These are phyloP conservation scores for Polyrhizophydium stewartii DNA, from an alignment of 371 early-diverging fungal genomes.

Conservation along the genomic window DNA sequence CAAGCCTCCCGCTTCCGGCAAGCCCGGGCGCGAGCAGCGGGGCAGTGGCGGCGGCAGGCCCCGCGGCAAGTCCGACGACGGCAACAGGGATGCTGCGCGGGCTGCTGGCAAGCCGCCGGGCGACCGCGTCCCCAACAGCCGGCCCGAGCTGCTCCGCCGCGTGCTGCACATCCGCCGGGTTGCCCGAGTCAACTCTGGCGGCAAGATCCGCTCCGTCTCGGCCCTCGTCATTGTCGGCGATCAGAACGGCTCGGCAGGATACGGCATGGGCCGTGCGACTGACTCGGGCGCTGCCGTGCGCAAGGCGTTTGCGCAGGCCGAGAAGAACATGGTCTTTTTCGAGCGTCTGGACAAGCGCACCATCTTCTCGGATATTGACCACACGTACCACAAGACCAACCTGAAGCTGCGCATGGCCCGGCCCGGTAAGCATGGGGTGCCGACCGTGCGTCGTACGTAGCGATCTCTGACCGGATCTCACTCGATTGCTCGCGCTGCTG, in stretches of 20 bases:
- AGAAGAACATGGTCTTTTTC: conserved; percentile 78
- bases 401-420: conserved; percentile 81
- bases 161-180: conserved; percentile 43
- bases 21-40: too few species aligned
- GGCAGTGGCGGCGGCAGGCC: too few species aligned
- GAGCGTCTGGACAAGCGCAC: conserved; percentile 94
- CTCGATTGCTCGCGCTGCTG: background rate
- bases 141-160: conserved; percentile 24
- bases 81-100: too few species aligned
- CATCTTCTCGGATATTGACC: conserved; percentile 80
- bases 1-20: too few species aligned
- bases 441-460: background rate
- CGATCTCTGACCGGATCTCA: background rate
- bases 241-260: conserved; percentile 90
- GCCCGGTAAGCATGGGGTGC: conserved; percentile 79
- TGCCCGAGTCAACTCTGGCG: conserved; percentile 35
- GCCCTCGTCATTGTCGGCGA: conserved; percentile 95
- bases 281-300: conserved; percentile 78
- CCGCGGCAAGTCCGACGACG: too few species aligned
- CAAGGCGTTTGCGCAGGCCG: conserved; percentile 86
- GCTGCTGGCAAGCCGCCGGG: too few species aligned
- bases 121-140: too few species aligned
- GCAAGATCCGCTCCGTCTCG: conserved; percentile 59
- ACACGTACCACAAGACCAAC: conserved; percentile 86
- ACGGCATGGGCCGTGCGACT: conserved; percentile 86